Conservation (phyloP, 2,329 filamentous ascomycete genomes). For the Colletotrichum sp. region DNA sequence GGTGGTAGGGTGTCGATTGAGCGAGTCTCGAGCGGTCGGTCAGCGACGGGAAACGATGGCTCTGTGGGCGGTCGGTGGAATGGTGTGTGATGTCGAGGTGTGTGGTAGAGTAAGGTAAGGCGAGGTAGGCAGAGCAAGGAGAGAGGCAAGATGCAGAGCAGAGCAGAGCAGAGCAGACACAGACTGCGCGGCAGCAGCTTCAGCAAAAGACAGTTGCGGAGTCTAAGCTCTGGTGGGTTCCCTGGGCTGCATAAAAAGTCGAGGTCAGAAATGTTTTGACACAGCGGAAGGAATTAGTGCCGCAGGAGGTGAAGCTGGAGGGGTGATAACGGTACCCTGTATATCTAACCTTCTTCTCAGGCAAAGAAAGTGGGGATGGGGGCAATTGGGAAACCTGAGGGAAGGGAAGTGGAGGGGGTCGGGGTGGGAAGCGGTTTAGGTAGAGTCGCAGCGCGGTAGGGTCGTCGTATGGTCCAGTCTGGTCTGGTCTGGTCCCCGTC, state of each 20-base stretch:
- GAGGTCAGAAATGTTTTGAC: conserved; percentile 43
- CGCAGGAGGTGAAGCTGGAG: conserved; percentile 36
- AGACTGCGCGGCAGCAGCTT: conserved; percentile 10
- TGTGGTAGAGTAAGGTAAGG: not conserved
- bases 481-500: conserved; percentile 1
- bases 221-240: conserved; percentile 28
- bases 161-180: not conserved
- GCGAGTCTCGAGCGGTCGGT: not conserved
- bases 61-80: not conserved
- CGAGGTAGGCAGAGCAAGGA: not conserved
- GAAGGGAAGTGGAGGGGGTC: conserved; percentile 22
- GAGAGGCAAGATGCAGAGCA: not conserved
- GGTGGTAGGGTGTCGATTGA: not conserved
- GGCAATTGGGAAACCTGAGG: conserved; percentile 22
- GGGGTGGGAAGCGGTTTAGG: conserved; percentile 16
- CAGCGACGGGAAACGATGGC: not conserved
- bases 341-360: conserved; percentile 22
- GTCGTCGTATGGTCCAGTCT: conserved; percentile 8
- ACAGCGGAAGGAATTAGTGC: conserved; percentile 41
- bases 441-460: conserved; percentile 14
- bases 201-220: conserved; percentile 5
- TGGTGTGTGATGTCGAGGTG: not conserved
- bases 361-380: conserved; percentile 22
- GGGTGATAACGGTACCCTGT: conserved; percentile 22
- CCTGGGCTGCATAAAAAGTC: conserved; percentile 36